Percentiles rank a stretch among this genome's conserved stretches.
Conservation (phyloP, 2,329 filamentous ascomycete species). For the Stenocarpella maydis region DNA sequence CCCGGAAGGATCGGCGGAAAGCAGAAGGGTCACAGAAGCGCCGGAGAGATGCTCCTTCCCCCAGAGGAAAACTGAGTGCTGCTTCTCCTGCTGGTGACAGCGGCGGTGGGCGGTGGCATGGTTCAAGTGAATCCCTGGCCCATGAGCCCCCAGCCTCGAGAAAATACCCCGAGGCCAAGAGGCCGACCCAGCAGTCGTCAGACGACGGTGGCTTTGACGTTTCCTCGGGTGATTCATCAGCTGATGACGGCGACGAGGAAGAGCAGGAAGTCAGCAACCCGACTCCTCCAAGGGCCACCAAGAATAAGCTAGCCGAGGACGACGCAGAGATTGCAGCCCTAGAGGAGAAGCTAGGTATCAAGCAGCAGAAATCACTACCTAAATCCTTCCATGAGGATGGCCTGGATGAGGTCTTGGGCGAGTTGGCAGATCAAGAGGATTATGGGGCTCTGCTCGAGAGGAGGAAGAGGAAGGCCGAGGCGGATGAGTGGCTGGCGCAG, state of each 20-base stretch:
- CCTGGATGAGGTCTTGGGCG: constrained; percentile 78
- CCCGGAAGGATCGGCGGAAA: constrained; percentile 73
- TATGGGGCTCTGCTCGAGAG: constrained; percentile 60
- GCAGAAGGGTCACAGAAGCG: constrained; percentile 67
- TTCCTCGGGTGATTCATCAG: constrained; percentile 35
- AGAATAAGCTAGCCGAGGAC: constrained; percentile 76
- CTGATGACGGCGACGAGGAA: constrained; percentile 38
- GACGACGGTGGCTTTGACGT: constrained; percentile 39
- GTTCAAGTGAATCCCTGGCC: neutral
- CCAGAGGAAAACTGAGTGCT: neutral
- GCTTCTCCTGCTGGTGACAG: neutral
- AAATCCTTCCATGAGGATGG: constrained; percentile 84
- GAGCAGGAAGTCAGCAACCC: constrained; percentile 40
- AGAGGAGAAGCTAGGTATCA: constrained; percentile 88
- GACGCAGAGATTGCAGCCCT: constrained; percentile 88
- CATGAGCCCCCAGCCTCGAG: neutral
- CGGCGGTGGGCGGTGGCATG: neutral
- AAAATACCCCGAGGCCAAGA: constrained; percentile 3
- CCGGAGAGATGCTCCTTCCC: constrained; percentile 43
- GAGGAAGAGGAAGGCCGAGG: constrained; percentile 67
- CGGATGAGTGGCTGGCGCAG: constrained; percentile 66
- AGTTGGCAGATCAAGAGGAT: constrained; percentile 64
- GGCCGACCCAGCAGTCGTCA: constrained; percentile 36
- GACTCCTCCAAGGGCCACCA: constrained; percentile 51
- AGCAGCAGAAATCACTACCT: constrained; percentile 76